Conservation (phyloP, 2,329 filamentous ascomycete genomes). For the Monilinia vaccinii-corymbosi region DNA sequence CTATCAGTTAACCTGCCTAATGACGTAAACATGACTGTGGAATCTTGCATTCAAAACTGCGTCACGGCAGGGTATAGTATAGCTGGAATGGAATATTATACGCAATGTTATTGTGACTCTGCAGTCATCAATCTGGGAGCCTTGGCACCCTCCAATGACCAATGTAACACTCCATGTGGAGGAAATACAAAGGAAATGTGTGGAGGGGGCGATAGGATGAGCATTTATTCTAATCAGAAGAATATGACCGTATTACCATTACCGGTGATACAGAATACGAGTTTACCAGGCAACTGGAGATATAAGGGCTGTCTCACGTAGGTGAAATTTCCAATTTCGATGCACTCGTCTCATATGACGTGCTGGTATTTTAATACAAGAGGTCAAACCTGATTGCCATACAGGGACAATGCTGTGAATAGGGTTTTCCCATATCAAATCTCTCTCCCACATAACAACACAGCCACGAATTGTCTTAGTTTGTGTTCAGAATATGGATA, state of each 20-base stretch:
- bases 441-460: conserved; percentile 15
- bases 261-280: conserved; percentile 13
- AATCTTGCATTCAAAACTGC: conserved; percentile 29
- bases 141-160: conserved; percentile 27
- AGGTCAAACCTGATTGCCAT: not conserved
- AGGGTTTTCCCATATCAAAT: conserved; percentile 20
- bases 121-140: conserved; percentile 19
- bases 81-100: conserved; percentile 30
- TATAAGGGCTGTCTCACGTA: conserved; percentile 26
- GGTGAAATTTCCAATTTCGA: not conserved
- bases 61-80: conserved; percentile 21
- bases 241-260: conserved; percentile 12
- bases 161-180: conserved; percentile 26
- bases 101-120: conserved; percentile 26
- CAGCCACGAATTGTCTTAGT: conserved; percentile 17
- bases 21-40: conserved; percentile 14
- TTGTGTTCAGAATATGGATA: conserved; percentile 22
- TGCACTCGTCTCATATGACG: not conserved
- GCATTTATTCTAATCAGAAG: conserved; percentile 18
- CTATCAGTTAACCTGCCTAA: conserved; percentile 13
- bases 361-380: not conserved
- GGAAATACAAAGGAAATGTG: conserved; percentile 28
- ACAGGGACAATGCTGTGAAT: conserved; percentile 13
- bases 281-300: conserved; percentile 18
- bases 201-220: conserved; percentile 26